Evolutionary conservation across 1,284 basidiomycete species (phyloP).

Genomic region (Rhodotorula glutinis): DNA sequence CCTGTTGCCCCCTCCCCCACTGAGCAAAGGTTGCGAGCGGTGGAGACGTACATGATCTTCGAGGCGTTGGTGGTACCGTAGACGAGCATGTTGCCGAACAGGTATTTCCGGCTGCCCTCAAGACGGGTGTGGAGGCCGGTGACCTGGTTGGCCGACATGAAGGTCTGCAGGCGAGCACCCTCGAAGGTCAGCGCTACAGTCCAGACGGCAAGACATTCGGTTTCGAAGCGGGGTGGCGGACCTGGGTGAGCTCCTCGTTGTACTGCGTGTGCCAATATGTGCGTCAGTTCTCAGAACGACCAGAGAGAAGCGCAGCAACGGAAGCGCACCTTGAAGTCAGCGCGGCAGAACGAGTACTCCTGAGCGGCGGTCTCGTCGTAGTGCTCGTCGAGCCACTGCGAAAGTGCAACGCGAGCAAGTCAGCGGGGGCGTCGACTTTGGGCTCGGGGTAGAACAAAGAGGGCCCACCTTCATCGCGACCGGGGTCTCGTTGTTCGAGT

Average conservation of each 20-base stretch:
- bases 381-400: conserved; percentile 53
- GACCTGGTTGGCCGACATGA: conserved; percentile 77
- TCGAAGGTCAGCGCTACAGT: background rate
- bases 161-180: conserved; percentile 49
- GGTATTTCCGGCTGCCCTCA: conserved; percentile 61
- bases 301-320: background rate
- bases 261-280: conserved; percentile 95
- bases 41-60: conserved; percentile 55
- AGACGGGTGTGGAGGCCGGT: conserved; percentile 94
- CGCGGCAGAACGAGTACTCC: conserved; percentile 69
- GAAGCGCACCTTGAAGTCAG: conserved; percentile 6
- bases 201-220: background rate
- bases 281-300: conserved; percentile 57
- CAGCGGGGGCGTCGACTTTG: too few relatives aligned
- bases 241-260: conserved; percentile 84
- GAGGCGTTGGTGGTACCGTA: conserved; percentile 75
- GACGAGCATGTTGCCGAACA: conserved; percentile 73
- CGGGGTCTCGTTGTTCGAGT: conserved; percentile 82
- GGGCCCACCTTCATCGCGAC: conserved; percentile 42
- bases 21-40: too few relatives aligned
- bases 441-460: too few relatives aligned
- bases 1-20: too few relatives aligned
- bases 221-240: background rate
- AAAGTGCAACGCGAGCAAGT: too few relatives aligned
- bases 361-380: conserved; percentile 64